Percentiles rank a stretch among this genome's conserved stretches.
phyloP scores from a whole-genome alignment of 2,329 filamentous ascomycete genomes.

The Dothideomycetidae sp. region DNA sequence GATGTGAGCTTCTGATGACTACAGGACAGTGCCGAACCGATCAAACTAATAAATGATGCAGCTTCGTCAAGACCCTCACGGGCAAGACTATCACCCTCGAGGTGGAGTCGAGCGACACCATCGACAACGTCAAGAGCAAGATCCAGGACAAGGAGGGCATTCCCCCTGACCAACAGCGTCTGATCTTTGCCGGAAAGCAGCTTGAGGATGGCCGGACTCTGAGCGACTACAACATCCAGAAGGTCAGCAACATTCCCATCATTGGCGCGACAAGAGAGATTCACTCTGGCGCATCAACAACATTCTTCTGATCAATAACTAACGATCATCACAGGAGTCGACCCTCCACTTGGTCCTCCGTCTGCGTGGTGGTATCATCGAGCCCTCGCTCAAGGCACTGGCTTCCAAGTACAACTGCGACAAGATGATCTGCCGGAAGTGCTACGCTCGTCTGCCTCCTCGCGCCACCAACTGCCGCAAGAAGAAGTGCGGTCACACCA shows the following conservation, averaged over 20 bases:
- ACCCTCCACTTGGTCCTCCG: conserved; percentile 97
- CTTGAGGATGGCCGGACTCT: conserved; percentile 96
- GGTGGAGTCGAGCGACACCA: conserved; percentile 97
- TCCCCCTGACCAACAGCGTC: conserved; percentile 90
- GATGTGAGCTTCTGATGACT: conserved; percentile 59
- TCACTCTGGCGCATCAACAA: background rate
- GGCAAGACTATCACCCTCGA: conserved; percentile 99
- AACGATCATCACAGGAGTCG: conserved; percentile 55
- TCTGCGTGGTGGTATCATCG: conserved; percentile 98
- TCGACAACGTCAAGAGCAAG: conserved; percentile 99
- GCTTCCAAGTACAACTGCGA: conserved; percentile 99
- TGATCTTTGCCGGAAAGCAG: conserved; percentile 99
- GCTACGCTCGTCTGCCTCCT: conserved; percentile 90
- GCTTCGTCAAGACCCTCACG: conserved; percentile 99
- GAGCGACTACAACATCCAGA: conserved; percentile 99
- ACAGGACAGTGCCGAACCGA: conserved; percentile 16
- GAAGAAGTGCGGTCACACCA: conserved; percentile 99
- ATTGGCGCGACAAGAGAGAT: background rate
- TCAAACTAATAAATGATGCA: conserved; percentile 29
- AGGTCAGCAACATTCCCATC: conserved; percentile 24
- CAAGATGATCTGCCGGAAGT: conserved; percentile 99
- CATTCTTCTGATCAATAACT: background rate
- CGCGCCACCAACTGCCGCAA: conserved; percentile 99
- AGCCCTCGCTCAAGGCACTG: conserved; percentile 95
- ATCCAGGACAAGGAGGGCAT: conserved; percentile 99